Base-by-base conservation (phyloP, 495 filamentous ascomycete genomes). In the Venustampulla echinocandica region DNA sequence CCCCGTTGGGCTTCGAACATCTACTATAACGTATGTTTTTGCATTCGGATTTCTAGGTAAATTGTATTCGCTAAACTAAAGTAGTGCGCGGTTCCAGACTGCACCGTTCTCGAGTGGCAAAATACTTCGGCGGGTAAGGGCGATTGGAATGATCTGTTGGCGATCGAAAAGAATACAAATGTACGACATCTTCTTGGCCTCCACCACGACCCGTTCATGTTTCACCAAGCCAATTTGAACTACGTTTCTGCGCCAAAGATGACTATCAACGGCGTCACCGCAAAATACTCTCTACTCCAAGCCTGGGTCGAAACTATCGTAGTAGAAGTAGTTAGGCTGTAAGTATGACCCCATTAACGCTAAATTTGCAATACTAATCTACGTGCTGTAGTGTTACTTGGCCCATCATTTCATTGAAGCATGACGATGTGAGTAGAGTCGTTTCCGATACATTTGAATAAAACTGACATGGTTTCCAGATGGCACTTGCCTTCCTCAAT, bases 1-100 rank as follows among this genome's bases (percentile, higher is more conserved):
- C 76, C 76, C 14, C 74, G 79, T 27, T 82, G 74, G 73, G 71
- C 79, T 9, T 75, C 77, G 3, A 71, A 69, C 19, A 81, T 81
- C 53, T 82, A 80, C 63, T 82, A 79, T 65, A 79, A 82, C 62
- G 48, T 51, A 33, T 32, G 48, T 40, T n/a, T 21, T 11, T 27
- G 17, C 5, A 10, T 3, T 27, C 24, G 30, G 27, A 21, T 14
- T 30, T 30, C 13, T 30, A 6, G 27, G 7, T 13, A 6, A 6
- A 30, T 30, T 30, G 6, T 30, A 30, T 30, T 30, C 27, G 27
- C 27, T 30, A 6, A 30, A 6, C n/a, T n/a, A n/a, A n/a, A n/a
- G n/a, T 10, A 50, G 33, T 82, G 78, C 57, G 64, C 73, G 50
- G 67, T 65, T 36, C 67, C 74, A 1, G 63, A 56, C 11, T 82